Base-by-base conservation (phyloP, 768 basidiomycete genomes). In the Dentipellis sp. region DNA sequence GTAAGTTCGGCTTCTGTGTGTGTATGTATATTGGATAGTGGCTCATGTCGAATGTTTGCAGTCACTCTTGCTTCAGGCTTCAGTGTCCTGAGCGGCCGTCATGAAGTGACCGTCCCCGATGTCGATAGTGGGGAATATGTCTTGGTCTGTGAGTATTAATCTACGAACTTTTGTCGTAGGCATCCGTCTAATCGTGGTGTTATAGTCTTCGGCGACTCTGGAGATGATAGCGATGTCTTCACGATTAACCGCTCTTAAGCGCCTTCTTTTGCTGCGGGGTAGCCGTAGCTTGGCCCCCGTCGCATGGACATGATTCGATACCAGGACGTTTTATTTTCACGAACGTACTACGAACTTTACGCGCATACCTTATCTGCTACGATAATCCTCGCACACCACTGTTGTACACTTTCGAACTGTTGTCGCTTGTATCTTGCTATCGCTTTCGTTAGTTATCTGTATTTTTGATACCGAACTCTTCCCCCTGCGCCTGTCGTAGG, bases 151-250 rank as follows among this genome's bases (percentile, higher is more conserved):
- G 21, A 50, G 59, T 58, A 40, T 37, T 4, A 16, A 10, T 3
- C 6, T 6, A 6, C 29, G 39, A 10, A 50, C 42, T 16, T 21
- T 12, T 51, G 4, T 42, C 21, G 21, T 21, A 21, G 36, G 23
- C 23, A 7, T 34, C 40, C 4, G 29, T 45, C 9, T 35, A 12
- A 11, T 39, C 21, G 3, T 4, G 29, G 6, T 29, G 3, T 29
- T 29, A 3, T 53, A 74, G 71, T 72, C 19, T 62, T 70, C 37
- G 70, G 68, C 22, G 67, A 71, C 46, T 70, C 71, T 40, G 71
- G 66, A n/a, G 60, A 70, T 48, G 48, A 39, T 48, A 68, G 68
- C 62, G 55, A 58, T 1, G 0, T 34, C 16, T 72, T 74, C 54
- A 57, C 56, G 4, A 72, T 72, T 60, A 36, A 22, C 29, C 3